A percentile compares a stretch with the other conserved stretches of the same genome.
Evolutionary conservation across 169 alveolate genomes (phyloP).

Genomic region (Plasmodium gaboni): DNA sequence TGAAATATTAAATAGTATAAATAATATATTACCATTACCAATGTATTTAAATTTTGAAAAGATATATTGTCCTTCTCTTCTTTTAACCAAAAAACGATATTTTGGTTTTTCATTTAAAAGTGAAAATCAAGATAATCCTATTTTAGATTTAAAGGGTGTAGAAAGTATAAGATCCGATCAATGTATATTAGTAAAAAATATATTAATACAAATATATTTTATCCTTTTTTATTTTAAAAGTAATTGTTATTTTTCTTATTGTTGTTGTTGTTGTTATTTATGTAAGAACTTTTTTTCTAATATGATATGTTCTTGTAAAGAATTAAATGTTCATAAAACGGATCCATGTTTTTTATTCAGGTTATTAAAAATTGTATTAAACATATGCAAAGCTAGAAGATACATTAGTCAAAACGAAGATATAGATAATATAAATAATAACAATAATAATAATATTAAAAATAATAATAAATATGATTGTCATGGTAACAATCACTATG

Average conservation of each 20-base stretch:
- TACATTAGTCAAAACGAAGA: neutral
- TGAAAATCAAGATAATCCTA: slow-evolving; percentile 65
- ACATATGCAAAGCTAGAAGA: neutral
- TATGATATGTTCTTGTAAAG: slow-evolving; percentile 42
- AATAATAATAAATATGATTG: too few relatives aligned
- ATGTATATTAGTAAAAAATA: slow-evolving; percentile 73
- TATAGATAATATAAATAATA: neutral
- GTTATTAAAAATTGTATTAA: slow-evolving; percentile 22
- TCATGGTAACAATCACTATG: too few relatives aligned
- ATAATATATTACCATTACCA: slow-evolving; percentile 91
- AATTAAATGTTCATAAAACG: slow-evolving; percentile 19
- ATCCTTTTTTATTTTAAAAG: slow-evolving; percentile 44
- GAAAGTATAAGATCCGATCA: slow-evolving; percentile 80
- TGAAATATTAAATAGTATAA: slow-evolving; percentile 91
- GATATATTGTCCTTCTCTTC: slow-evolving; percentile 94
- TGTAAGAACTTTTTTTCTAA: slow-evolving; percentile 54
- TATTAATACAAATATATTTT: slow-evolving; percentile 55
- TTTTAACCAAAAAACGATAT: slow-evolving; percentile 94
- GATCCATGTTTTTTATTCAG: slow-evolving; percentile 42
- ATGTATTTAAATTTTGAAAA: slow-evolving; percentile 95
- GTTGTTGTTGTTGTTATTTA: slow-evolving; percentile 66
- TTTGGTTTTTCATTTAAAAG: slow-evolving; percentile 87
- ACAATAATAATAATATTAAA: neutral
- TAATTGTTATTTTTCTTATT: slow-evolving; percentile 41
- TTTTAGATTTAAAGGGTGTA: slow-evolving; percentile 63